Base-by-base conservation (phyloP, 345 rosid species). In the Clarkia xantiana region DNA sequence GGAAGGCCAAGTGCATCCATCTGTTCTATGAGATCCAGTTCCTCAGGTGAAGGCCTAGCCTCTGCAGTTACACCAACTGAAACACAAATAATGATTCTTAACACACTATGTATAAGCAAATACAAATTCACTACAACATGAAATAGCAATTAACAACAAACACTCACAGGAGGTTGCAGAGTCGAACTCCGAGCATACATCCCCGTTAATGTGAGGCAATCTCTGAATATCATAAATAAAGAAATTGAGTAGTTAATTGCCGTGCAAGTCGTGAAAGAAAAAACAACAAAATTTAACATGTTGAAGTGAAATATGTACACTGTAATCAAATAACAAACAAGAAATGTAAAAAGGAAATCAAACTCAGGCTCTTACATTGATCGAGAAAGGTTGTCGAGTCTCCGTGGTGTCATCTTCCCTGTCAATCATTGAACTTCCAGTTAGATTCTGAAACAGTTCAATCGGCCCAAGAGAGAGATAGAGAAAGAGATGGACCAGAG, bases 1-100 rank as follows among this genome's bases (percentile, higher is more conserved):
- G 98, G 98, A 64, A 91, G 94, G 59, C 93, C 96, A 48, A 81
- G 43, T 19, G 58, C 77, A 36, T 65, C 66, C 94, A 86, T 83
- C 66, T 81, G 77, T 42, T 67, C 53, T 0, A 58, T 45, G 61
- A 78, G 54, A 50, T 71, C 80, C 19, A 57, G 55, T 18, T 81
- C 84, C 58, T 67, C 86, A 3, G 47, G 51, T 11, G 42, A 59
- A 18, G 11, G 40, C 25, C 38, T 53, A 46, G 48, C 40, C 14
- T 71, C 94, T 76, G 47, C 17, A 61, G 18, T 40, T 11, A 40
- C 46, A 40, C 13, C 23, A n/a, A 29, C 36, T 34, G 46, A 40
- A 40, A 10, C 57, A 52, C 19, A 38, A 9, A 25, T 40, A 57
- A 44, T 23, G 49, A 51, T 40, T 14, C 9, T 19, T 10, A 22